Base-by-base conservation (phyloP, 2,329 filamentous ascomycete genomes). In the Arthrobotrys sinensis region DNA sequence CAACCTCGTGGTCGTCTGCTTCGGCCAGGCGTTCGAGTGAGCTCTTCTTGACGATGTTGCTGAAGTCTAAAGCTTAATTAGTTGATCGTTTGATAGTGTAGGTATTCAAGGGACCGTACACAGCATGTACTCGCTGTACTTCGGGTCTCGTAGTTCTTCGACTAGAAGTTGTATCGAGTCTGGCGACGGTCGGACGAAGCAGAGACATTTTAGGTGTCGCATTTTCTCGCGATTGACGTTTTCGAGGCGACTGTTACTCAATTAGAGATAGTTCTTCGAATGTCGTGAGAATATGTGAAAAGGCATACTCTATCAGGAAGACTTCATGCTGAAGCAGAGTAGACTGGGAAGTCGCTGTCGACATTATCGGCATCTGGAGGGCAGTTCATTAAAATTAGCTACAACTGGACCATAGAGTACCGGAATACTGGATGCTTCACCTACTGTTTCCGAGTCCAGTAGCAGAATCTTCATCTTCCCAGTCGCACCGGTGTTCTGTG, bases 391-490 rank as follows among this genome's bases (percentile, higher is more conserved):
- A 28, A 28, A 90, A 81, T 68, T 64, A 73, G 53, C 38, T 19
- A 60, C 24, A 65, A 38, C 50, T 34, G n/a, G 4, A 62, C 16
- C 34, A n/a, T 66, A 45, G 8, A 3, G 7, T 32, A 28, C 5
- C n/a, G 28, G 14, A 50, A 24, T 21, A 46, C 12, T 71, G 46
- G 64, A 66, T 55, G 32, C 57, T 55, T 64, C 65, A 81, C 89
- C 84, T 86, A 91, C 90, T 81, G 96, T 99, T 85, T 98, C 96
- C 85, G 90, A 91, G 85, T 99, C 96, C 82, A 99, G 87, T 80
- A 99, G 87, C 72, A 99, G 87, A 79, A 98, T 96, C 90, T 99
- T 99, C 96, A 99, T 99, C 87, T 97, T 98, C 48, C 93, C 89
- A 21, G 93, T 91, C 63, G 91, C 60, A 52, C 50, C 88, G 85